Percentiles rank a stretch among this genome's conserved stretches.
These are phyloP conservation scores for Cercospora brassicicola DNA, from an alignment of 2,329 filamentous ascomycete genomes.

Conservation along the genomic window DNA sequence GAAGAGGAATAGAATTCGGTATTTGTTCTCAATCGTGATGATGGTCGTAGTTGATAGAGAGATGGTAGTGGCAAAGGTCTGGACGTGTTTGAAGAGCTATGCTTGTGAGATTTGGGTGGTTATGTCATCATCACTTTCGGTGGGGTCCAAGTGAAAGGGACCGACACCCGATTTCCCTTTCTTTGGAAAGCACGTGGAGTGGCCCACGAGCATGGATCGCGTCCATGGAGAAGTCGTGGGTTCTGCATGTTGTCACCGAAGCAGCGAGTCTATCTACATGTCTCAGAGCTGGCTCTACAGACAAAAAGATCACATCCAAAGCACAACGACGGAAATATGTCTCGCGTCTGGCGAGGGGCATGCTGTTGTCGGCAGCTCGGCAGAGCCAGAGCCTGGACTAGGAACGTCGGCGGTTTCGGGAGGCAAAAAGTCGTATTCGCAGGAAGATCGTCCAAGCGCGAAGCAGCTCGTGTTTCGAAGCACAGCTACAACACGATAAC, in stretches of 20 bases:
- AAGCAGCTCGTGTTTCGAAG: not conserved
- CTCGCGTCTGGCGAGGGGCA: not conserved
- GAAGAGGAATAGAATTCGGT: slow-evolving; percentile 5
- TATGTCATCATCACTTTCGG: slow-evolving; percentile 8
- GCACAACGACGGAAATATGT: not conserved
- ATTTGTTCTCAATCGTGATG: slow-evolving; percentile 10
- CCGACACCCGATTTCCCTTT: not conserved
- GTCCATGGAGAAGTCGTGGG: not conserved
- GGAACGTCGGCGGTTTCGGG: not conserved
- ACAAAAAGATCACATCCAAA: not conserved
- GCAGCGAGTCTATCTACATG: not conserved
- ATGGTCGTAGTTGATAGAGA: not conserved
- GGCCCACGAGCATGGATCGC: not conserved
- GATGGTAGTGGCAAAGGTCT: not conserved
- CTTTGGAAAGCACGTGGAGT: not conserved
- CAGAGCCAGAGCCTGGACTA: not conserved
- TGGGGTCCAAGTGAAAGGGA: not conserved
- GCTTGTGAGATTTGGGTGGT: not conserved
- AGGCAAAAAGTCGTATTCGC: not conserved
- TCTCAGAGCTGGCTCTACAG: not conserved
- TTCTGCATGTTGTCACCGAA: not conserved
- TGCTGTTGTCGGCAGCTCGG: not conserved
- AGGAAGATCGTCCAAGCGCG: not conserved
- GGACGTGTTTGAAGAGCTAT: not conserved
- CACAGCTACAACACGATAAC: not conserved